Base-by-base conservation (phyloP, 2,329 filamentous ascomycete species). In the Fusarium subglutinans region DNA sequence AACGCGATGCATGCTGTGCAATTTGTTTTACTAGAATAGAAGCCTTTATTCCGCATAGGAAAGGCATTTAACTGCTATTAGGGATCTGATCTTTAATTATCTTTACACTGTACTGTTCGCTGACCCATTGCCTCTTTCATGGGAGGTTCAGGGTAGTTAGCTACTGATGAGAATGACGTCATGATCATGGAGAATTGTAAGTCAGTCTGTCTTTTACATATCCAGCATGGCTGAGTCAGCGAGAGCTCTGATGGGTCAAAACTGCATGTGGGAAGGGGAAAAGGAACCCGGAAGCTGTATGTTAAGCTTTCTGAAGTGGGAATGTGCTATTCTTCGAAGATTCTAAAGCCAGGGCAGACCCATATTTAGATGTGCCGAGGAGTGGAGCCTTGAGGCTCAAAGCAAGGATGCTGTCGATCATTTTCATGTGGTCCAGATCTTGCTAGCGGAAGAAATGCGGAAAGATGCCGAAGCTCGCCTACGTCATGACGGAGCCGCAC, bases 311-410 rank as follows among this genome's bases (percentile, higher is more conserved):
- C n/a, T 22, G 14, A 48, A 24, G 47, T 54, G 65, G 65, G 65
- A 53, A 53, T 28, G n/a, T 47, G 63, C 54, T 41, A 6, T 53
- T 68, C 41, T 68, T 68, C 54, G 63, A 68, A 68, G 65, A 68
- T 68, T 62, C 40, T 54, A 37, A 68, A 37, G 40, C 45, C 35
- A 53, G 35, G 24, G 22, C 20, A 33, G 26, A 14, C 28, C 64
- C 63, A 54, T 37, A 33, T 33, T 47, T 54, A 28, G 18, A 41
- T 24, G 35, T 68, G 38, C 65, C 54, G 65, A 68, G 54, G 40
- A 12, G 63, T 54, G 65, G 65, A 54, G 12, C 13, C 15, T 17
- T 43, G 13, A 65, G 30, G n/a, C 14, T 47, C 5, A 40, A 22
- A 13, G 9, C 37, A 50, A 26, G 48, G 30, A 40, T 44, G 9